Conservation (phyloP, 139 green algal genomes). For the Pedinophyceae sp. region DNA sequence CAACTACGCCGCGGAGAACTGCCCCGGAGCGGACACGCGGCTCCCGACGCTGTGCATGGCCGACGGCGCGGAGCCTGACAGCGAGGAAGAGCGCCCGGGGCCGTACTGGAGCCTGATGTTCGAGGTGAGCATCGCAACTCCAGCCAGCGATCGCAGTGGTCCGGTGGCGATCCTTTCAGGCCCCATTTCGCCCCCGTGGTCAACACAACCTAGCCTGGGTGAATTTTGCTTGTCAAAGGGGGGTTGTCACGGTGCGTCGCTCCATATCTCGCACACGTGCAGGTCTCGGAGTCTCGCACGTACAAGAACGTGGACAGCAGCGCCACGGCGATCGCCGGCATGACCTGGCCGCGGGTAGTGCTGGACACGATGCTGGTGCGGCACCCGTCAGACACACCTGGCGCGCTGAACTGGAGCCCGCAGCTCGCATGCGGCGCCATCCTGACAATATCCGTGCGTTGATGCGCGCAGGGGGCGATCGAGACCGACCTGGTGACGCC, state of each 20-base stretch:
- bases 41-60: conserved; percentile 57
- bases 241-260: too few relatives aligned
- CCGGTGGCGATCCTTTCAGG: too few relatives aligned
- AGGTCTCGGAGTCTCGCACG: conserved; percentile 43
- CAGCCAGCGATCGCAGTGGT: too few relatives aligned
- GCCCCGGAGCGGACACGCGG: conserved; percentile 27
- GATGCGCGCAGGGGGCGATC: conserved; percentile 53
- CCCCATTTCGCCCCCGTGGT: too few relatives aligned
- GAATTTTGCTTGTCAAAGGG: too few relatives aligned
- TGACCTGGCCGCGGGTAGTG: conserved; percentile 43
- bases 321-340: conserved; percentile 33
- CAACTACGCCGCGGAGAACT: conserved; percentile 75
- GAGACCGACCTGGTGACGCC: conserved; percentile 46
- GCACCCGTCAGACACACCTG: too few relatives aligned
- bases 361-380: conserved; percentile 55
- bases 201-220: too few relatives aligned
- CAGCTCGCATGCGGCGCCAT: too few relatives aligned
- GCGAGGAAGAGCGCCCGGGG: conserved; percentile 11
- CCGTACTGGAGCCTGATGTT: conserved; percentile 92
- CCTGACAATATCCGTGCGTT: too few relatives aligned
- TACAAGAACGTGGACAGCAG: conserved; percentile 58
- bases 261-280: too few relatives aligned
- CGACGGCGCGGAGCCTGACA: conserved; percentile 1
- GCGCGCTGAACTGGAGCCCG: too few relatives aligned
- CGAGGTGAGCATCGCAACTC: too few relatives aligned